Evolutionary conservation across 2,329 filamentous ascomycete genomes (phyloP).

Genomic region (Parastagonospora nodorum): DNA sequence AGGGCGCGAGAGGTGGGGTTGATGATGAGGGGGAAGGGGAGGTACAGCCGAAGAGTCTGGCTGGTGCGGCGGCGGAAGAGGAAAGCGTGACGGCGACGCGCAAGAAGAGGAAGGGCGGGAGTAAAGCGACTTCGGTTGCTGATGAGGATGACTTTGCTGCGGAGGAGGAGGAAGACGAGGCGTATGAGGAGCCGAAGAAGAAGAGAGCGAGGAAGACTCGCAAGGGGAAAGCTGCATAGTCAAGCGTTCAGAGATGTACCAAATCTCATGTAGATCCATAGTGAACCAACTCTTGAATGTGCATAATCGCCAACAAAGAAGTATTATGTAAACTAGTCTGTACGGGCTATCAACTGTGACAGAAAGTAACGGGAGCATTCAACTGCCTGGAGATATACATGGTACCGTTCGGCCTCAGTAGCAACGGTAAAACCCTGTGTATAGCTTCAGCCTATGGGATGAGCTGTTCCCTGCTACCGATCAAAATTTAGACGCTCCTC

Average conservation of each 20-base stretch:
- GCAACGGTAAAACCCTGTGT: too few relatives aligned
- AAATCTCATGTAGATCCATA: too few relatives aligned
- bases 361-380: too few relatives aligned
- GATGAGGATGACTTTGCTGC: constrained; percentile 17
- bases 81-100: constrained; percentile 4
- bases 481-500: neutral
- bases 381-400: too few relatives aligned
- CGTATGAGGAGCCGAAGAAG: constrained; percentile 36
- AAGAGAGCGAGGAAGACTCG: constrained; percentile 28
- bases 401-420: too few relatives aligned
- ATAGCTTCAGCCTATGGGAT: too few relatives aligned
- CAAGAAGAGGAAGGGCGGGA: constrained; percentile 29
- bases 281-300: too few relatives aligned
- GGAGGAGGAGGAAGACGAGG: constrained; percentile 26
- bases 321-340: too few relatives aligned
- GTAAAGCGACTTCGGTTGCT: constrained; percentile 11
- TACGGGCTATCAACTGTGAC: too few relatives aligned
- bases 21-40: constrained; percentile 25
- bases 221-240: constrained; percentile 13
- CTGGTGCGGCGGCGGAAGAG: constrained; percentile 12
- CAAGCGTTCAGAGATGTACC: neutral
- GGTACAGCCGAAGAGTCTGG: constrained; percentile 8
- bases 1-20: constrained; percentile 27
- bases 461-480: too few relatives aligned
- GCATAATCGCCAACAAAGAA: too few relatives aligned